These are phyloP conservation scores for Rachicladosporium sp. DNA, from an alignment of 2,329 filamentous ascomycete species.

Conservation along the genomic window DNA sequence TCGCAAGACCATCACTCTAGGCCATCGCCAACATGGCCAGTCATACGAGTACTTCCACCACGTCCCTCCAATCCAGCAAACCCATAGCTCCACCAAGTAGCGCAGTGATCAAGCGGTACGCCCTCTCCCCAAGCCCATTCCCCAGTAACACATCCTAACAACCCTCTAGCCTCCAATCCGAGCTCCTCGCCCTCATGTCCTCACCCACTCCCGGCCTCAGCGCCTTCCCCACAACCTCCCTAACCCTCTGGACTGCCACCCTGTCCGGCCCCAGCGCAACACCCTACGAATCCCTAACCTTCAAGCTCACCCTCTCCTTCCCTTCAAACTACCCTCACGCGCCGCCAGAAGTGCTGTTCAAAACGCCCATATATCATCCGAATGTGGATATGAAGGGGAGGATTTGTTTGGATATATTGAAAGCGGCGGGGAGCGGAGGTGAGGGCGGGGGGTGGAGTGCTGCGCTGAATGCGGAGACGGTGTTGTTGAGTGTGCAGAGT, in stretches of 20 bases:
- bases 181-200: slow-evolving; percentile 97
- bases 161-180: slow-evolving; percentile 67
- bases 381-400: slow-evolving; percentile 96
- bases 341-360: slow-evolving; percentile 85
- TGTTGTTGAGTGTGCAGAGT: slow-evolving; percentile 87
- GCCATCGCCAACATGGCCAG: slow-evolving; percentile 1
- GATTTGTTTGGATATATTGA: slow-evolving; percentile 95
- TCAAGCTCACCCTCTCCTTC: slow-evolving; percentile 89
- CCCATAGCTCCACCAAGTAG: slow-evolving; percentile 21
- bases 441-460: slow-evolving; percentile 83
- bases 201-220: slow-evolving; percentile 86
- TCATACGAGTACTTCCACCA: slow-evolving; percentile 14
- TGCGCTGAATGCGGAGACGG: slow-evolving; percentile 90
- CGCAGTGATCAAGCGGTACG: slow-evolving; percentile 37
- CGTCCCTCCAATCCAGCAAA: slow-evolving; percentile 21
- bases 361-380: slow-evolving; percentile 97
- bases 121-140: background rate
- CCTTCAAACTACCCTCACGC: slow-evolving; percentile 87
- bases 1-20: no score
- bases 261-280: slow-evolving; percentile 86
- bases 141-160: slow-evolving; percentile 3
- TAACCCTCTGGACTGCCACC: slow-evolving; percentile 86
- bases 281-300: slow-evolving; percentile 73
- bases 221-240: slow-evolving; percentile 87
- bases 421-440: slow-evolving; percentile 32